These are phyloP conservation scores for Corynespora cassiicola DNA, from an alignment of 2,329 filamentous ascomycete genomes.

Conservation along the genomic window DNA sequence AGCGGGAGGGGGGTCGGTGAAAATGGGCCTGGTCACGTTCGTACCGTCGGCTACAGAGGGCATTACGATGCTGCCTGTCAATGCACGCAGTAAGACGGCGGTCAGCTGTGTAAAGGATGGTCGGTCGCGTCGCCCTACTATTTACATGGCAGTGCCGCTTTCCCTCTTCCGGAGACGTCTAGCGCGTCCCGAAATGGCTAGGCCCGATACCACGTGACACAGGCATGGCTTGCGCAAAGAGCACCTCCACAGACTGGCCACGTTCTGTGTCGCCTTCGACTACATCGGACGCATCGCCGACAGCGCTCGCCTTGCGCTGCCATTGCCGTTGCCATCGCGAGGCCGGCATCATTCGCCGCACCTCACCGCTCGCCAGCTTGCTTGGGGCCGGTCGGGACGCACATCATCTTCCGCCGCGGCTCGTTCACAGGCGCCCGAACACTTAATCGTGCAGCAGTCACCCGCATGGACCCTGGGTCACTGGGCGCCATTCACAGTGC, in stretches of 20 bases:
- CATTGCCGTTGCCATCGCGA: neutral
- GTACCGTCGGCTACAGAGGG: slow-evolving; percentile 35
- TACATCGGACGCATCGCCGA: slow-evolving; percentile 11
- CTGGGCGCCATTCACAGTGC: slow-evolving; percentile 37
- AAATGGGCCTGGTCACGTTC: slow-evolving; percentile 14
- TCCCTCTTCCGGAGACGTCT: slow-evolving; percentile 20
- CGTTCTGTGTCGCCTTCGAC: slow-evolving; percentile 19
- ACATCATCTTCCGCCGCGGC: slow-evolving; percentile 19
- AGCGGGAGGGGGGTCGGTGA: slow-evolving; percentile 20
- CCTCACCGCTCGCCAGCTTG: no score
- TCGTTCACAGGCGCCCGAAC: slow-evolving; percentile 33
- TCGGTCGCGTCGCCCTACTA: slow-evolving; percentile 31
- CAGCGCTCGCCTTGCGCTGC: slow-evolving; percentile 6
- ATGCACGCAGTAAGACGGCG: slow-evolving; percentile 30
- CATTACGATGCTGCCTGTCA: slow-evolving; percentile 32
- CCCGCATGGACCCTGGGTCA: slow-evolving; percentile 42
- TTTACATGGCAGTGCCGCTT: slow-evolving; percentile 34
- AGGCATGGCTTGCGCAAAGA: no score
- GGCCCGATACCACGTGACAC: no score
- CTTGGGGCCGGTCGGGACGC: slow-evolving; percentile 20
- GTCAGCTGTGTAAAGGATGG: slow-evolving; percentile 27
- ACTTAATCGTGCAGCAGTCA: slow-evolving; percentile 47
- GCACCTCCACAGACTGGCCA: slow-evolving; percentile 14
- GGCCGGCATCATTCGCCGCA: no score
- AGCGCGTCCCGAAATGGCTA: no score